Percentiles rank a stretch among this genome's conserved stretches.
phyloP scores from a whole-genome alignment of 2,329 filamentous ascomycete genomes.

The Penicillium psychrosexuale region DNA sequence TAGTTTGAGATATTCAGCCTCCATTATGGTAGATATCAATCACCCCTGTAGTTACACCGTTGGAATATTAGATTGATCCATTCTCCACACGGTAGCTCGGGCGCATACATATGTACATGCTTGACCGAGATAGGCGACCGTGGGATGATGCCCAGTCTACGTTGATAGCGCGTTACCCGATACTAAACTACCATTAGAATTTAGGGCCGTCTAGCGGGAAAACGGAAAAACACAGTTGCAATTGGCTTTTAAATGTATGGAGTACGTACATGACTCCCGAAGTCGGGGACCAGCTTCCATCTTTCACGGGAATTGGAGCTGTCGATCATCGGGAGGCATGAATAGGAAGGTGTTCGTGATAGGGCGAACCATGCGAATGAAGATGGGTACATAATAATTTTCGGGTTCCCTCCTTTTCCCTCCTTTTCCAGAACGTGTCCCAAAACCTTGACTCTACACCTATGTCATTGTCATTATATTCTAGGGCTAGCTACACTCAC shows the following conservation, averaged over 20 bases:
- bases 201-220: background rate
- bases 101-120: background rate
- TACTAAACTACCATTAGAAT: background rate
- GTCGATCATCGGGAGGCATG: background rate
- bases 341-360: background rate
- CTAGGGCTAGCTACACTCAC: background rate
- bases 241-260: background rate
- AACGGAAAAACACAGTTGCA: background rate
- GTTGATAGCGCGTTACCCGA: background rate
- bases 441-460: background rate
- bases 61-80: background rate
- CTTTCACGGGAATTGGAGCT: background rate
- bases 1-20: background rate
- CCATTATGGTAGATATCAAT: background rate
- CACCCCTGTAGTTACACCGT: background rate
- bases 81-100: slow-evolving; percentile 5
- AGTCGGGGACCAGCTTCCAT: background rate
- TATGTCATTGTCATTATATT: background rate
- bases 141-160: background rate
- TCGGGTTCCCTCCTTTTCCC: background rate
- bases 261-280: background rate
- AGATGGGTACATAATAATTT: background rate
- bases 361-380: background rate
- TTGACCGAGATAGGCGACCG: slow-evolving; percentile 2
- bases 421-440: background rate